Conservation (phyloP, 2,329 filamentous ascomycete genomes). For the Lachnellula hyalina region DNA sequence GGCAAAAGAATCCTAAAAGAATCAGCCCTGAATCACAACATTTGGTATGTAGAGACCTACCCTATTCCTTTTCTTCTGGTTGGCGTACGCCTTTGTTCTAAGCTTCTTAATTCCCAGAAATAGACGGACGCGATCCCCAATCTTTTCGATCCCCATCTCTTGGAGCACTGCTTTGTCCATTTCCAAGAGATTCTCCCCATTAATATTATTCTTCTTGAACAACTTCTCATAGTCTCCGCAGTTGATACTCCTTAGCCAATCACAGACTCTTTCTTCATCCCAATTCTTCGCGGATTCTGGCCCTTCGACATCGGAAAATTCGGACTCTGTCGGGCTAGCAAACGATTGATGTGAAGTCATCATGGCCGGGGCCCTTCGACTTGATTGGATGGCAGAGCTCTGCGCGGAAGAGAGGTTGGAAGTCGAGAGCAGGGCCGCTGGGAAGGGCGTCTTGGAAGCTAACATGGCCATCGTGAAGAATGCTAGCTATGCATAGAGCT, state of each 20-base stretch:
- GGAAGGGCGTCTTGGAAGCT: slow-evolving; percentile 68
- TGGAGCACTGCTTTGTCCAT: slow-evolving; percentile 95
- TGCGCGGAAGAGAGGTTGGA: slow-evolving; percentile 42
- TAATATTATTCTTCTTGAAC: slow-evolving; percentile 92
- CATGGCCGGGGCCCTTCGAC: slow-evolving; percentile 47
- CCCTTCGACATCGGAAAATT: slow-evolving; percentile 79
- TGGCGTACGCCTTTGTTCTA: slow-evolving; percentile 68
- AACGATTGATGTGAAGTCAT: slow-evolving; percentile 48
- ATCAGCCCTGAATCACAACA: slow-evolving; percentile 15
- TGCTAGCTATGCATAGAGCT: slow-evolving; percentile 24
- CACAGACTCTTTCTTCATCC: slow-evolving; percentile 86
- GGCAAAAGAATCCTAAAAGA: slow-evolving; percentile 71
- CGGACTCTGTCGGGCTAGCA: slow-evolving; percentile 82
- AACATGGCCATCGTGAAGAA: slow-evolving; percentile 63
- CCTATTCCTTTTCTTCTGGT: slow-evolving; percentile 78
- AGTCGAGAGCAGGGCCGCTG: slow-evolving; percentile 48
- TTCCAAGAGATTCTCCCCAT: slow-evolving; percentile 91
- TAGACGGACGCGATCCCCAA: slow-evolving; percentile 90
- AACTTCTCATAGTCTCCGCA: slow-evolving; percentile 90
- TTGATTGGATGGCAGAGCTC: slow-evolving; percentile 45
- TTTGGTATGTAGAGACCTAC: slow-evolving; percentile 44
- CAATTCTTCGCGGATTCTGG: slow-evolving; percentile 75
- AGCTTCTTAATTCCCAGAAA: slow-evolving; percentile 81
- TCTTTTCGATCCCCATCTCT: slow-evolving; percentile 97
- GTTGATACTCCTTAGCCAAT: slow-evolving; percentile 87